Conservation (phyloP, 768 basidiomycete species). For the Vararia minispora region DNA sequence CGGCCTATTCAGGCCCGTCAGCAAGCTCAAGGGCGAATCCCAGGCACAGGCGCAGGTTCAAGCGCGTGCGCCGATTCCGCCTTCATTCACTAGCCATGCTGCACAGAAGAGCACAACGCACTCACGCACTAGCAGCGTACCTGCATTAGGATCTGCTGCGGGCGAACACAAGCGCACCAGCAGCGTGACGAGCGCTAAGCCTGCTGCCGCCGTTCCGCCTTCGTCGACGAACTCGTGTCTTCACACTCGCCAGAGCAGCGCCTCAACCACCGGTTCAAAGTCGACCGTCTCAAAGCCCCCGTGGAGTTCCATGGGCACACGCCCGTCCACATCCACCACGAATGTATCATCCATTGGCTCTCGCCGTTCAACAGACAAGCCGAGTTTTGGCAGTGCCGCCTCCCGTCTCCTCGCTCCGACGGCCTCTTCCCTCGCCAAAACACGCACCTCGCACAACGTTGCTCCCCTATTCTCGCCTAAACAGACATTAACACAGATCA, state of each 20-base stretch:
- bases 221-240: constrained; percentile 6
- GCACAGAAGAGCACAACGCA: background rate
- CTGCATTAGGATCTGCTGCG: too few relatives aligned
- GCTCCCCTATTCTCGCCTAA: constrained; percentile 6
- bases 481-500: constrained; percentile 17
- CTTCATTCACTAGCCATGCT: too few relatives aligned
- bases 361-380: constrained; percentile 2
- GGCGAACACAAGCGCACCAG: too few relatives aligned
- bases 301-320: constrained; percentile 15
- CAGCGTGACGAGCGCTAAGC: constrained; percentile 4
- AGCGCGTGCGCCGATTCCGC: too few relatives aligned
- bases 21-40: too few relatives aligned
- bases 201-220: constrained; percentile 5
- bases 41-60: too few relatives aligned
- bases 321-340: constrained; percentile 7
- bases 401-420: constrained; percentile 16
- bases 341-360: constrained; percentile 19
- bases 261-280: constrained; percentile 1
- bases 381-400: constrained; percentile 11
- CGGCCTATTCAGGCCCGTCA: too few relatives aligned
- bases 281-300: constrained; percentile 16
- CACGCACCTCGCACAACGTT: constrained; percentile 8
- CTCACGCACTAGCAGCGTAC: constrained; percentile 1
- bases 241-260: constrained; percentile 1
- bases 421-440: constrained; percentile 16